These are phyloP conservation scores for Royoungia palumana DNA, from an alignment of 768 basidiomycete genomes.

Conservation along the genomic window DNA sequence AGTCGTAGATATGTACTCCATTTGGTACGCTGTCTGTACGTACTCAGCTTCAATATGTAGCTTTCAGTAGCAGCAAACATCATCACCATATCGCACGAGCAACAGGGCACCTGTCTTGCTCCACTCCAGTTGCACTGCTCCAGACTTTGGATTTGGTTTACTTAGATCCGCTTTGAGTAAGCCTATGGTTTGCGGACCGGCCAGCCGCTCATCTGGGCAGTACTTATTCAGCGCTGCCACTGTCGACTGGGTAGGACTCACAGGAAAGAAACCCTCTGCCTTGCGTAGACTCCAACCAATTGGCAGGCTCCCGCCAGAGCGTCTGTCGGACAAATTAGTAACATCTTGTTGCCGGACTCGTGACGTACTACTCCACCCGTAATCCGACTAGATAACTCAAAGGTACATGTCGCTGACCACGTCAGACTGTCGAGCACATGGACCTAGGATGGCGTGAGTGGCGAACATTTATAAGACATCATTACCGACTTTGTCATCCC, in stretches of 20 bases:
- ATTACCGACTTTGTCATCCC: constrained; percentile 75
- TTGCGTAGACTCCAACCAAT: constrained; percentile 81
- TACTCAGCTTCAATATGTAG: neutral
- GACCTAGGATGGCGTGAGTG: constrained; percentile 43
- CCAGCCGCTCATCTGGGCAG: constrained; percentile 59
- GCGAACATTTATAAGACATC: neutral
- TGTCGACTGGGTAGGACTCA: constrained; percentile 30
- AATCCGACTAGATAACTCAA: constrained; percentile 61
- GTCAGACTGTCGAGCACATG: constrained; percentile 71
- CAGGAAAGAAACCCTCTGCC: constrained; percentile 88
- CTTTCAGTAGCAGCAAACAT: neutral
- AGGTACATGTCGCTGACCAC: constrained; percentile 64
- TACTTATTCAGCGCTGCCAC: neutral
- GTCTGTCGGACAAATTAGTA: constrained; percentile 41
- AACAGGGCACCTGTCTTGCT: constrained; percentile 73
- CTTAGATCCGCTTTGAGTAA: constrained; percentile 52
- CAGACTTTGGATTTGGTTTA: constrained; percentile 63
- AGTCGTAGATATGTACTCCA: constrained; percentile 66
- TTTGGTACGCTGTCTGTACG: constrained; percentile 58
- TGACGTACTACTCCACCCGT: constrained; percentile 52
- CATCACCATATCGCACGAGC: constrained; percentile 68
- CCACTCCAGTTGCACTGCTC: constrained; percentile 74
- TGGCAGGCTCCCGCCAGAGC: constrained; percentile 81
- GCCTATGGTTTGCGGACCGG: constrained; percentile 51
- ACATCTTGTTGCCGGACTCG: neutral